Base-by-base conservation (phyloP, 495 filamentous ascomycete genomes). In the Lindgomyces ingoldianus region DNA sequence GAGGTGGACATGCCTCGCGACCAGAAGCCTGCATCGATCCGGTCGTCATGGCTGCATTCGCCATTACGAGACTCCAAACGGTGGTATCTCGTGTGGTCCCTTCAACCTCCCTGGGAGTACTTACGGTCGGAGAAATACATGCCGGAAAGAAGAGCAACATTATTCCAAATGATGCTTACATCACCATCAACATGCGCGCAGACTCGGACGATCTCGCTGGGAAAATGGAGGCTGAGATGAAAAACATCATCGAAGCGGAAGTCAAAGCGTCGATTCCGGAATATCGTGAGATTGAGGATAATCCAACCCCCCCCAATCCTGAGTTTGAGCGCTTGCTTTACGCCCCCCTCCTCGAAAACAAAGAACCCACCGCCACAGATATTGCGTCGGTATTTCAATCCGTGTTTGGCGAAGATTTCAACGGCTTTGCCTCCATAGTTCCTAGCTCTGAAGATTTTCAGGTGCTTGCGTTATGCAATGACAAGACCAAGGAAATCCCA, bases 1-100 rank as follows among this genome's bases (percentile, higher is more conserved):
- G n/a, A 21, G 56, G 56, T 33, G 56, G 26, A 16, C 56, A 59
- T 49, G 39, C 36, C 1, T 36, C 56, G 1, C 48, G 53, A 30
- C 59, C 59, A 26, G 47, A 62, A 18, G 45, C 27, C 3, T 33
- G 21, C 12, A 56, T 56, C 21, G 52, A 56, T 25, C 52, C 52
- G 3, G 25, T 42, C 18, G 52, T 56, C 10, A 36, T 56, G 12
- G 52, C 52, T 6, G 30, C 26, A 4, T 25, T 4, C 16, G 25
- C 30, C 3, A 25, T 56, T 19, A 25, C 30, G 14, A 16, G 52
- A 39, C 25, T 56, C 8, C 52, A 56, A 25, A 56, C 52, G 8
- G 27, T 56, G 9, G 33, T 56, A 16, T 16, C 27, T 4, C 25
- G 52, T 16, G 52, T 30, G 12, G 30, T 56, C 24, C 14, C 14